These are phyloP conservation scores for Lippia alba DNA, from an alignment of 305 asterid species.

Conservation along the genomic window DNA sequence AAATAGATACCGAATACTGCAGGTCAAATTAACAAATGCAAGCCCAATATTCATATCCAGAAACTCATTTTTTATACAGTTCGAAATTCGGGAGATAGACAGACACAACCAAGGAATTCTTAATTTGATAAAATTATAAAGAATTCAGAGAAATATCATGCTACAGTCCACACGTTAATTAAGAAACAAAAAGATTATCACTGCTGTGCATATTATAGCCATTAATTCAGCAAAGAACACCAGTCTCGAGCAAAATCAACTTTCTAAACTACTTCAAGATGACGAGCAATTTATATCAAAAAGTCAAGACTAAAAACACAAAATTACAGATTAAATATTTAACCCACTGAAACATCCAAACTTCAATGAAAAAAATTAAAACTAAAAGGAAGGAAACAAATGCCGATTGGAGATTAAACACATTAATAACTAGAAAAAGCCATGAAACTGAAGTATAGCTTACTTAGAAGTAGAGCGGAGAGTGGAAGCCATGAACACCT, in stretches of 20 bases:
- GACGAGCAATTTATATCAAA: not conserved
- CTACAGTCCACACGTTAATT: not conserved
- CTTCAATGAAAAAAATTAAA: not conserved
- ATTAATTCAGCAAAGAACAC: conserved; percentile 3
- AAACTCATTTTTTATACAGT: not conserved
- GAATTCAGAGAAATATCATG: not conserved
- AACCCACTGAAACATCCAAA: conserved; percentile 24
- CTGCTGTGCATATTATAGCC: conserved; percentile 1
- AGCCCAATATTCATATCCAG: not conserved
- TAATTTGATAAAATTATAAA: not conserved
- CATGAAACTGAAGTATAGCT: not conserved
- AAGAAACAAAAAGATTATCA: not conserved
- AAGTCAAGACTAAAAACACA: not conserved
- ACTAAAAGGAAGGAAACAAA: not conserved
- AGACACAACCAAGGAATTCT: not conserved
- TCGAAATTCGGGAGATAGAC: not conserved
- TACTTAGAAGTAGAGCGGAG: conserved; percentile 67
- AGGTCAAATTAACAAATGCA: conserved; percentile 14
- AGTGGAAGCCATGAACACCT: conserved; percentile 71
- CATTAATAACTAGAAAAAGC: not conserved
- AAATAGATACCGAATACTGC: not conserved
- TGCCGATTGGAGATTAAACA: not conserved
- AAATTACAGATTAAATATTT: not conserved
- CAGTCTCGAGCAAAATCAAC: not conserved
- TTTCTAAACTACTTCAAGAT: not conserved